phyloP scores from a whole-genome alignment of 257 asterid species.

The Forsythia suspensa region DNA sequence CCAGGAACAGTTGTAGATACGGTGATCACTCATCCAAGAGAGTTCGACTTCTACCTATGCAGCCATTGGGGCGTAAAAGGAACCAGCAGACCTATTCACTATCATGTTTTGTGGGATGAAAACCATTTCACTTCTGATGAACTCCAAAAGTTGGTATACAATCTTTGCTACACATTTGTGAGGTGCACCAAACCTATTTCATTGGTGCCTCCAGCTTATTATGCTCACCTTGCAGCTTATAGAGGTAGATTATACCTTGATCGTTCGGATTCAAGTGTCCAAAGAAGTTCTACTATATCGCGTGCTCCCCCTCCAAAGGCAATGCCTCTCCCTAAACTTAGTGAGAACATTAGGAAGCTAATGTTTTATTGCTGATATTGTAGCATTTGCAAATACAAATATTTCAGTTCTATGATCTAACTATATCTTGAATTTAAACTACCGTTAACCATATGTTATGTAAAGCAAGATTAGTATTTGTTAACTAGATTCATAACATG shows the following conservation, averaged over 20 bases:
- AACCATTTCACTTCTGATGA: slow-evolving; percentile 86
- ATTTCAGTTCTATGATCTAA: slow-evolving; percentile 2
- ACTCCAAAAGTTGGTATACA: slow-evolving; percentile 78
- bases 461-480: neutral
- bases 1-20: slow-evolving; percentile 98
- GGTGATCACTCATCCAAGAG: slow-evolving; percentile 74
- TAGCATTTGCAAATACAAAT: neutral
- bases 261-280: slow-evolving; percentile 42
- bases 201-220: slow-evolving; percentile 90
- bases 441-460: neutral
- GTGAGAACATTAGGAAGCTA: slow-evolving; percentile 74
- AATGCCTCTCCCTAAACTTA: slow-evolving; percentile 76
- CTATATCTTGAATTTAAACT: slow-evolving; percentile 1
- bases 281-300: slow-evolving; percentile 35
- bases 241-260: slow-evolving; percentile 87
- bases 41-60: slow-evolving; percentile 89
- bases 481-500: neutral
- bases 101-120: slow-evolving; percentile 90
- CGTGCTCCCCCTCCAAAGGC: slow-evolving; percentile 63
- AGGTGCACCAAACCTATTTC: slow-evolving; percentile 97
- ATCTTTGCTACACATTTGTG: slow-evolving; percentile 89
- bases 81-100: slow-evolving; percentile 87
- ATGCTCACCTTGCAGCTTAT: slow-evolving; percentile 94
- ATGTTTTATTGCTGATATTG: slow-evolving; percentile 85
- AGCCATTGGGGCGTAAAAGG: slow-evolving; percentile 98